phyloP scores from a whole-genome alignment of 1,284 basidiomycete species.

The Ceratobasidium sp. region DNA sequence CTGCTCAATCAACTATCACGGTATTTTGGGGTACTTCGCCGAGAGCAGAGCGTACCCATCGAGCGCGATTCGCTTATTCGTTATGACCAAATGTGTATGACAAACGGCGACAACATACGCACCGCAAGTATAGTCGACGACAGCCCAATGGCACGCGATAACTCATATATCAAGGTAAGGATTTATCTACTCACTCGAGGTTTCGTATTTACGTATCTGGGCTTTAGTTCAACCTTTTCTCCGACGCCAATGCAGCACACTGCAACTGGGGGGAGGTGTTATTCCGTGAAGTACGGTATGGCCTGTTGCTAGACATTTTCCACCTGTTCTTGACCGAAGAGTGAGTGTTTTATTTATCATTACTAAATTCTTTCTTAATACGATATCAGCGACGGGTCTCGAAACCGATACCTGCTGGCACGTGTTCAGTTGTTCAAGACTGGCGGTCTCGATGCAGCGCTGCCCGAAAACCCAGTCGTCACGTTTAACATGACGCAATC shows the following conservation, averaged over 20 bases:
- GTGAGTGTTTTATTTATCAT: not conserved
- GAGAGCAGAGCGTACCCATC: not conserved
- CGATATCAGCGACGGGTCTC: too few relatives aligned
- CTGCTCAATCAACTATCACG: not conserved
- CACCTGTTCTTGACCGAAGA: not conserved
- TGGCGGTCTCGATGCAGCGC: not conserved
- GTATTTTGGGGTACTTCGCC: not conserved
- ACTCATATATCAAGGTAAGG: slow-evolving; percentile 21
- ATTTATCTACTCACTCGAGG: not conserved
- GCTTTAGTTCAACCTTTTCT: slow-evolving; percentile 16
- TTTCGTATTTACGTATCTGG: not conserved
- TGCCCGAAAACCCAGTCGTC: not conserved
- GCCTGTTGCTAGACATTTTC: slow-evolving; percentile 11
- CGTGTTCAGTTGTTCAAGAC: not conserved
- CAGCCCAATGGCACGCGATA: slow-evolving; percentile 11
- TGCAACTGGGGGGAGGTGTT: not conserved
- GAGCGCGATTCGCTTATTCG: slow-evolving; percentile 10
- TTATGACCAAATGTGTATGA: slow-evolving; percentile 10
- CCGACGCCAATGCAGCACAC: not conserved
- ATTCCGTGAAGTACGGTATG: not conserved
- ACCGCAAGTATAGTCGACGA: not conserved
- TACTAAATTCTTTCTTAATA: not conserved
- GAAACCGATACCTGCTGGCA: not conserved
- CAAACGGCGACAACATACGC: slow-evolving; percentile 3
- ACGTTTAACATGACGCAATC: not conserved